Conservation (phyloP, 2,329 filamentous ascomycete genomes). For the Cyanodermella asteris region DNA sequence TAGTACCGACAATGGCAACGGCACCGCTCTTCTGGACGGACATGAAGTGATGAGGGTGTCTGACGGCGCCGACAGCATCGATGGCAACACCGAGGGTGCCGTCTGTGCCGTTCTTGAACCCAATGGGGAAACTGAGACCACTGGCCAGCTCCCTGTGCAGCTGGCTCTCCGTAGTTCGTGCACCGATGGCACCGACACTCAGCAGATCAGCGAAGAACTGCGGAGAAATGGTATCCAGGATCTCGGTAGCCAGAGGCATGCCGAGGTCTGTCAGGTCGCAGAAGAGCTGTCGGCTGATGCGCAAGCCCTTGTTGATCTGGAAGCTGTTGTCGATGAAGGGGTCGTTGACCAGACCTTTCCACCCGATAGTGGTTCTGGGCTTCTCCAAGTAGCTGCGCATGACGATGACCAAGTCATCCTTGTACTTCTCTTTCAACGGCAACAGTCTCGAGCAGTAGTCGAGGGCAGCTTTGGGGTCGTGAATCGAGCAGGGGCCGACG, state of each 20-base stretch:
- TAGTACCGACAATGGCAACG: constrained; percentile 83
- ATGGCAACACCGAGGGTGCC: constrained; percentile 78
- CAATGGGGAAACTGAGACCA: constrained; percentile 88
- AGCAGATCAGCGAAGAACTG: constrained; percentile 95
- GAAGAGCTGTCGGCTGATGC: constrained; percentile 82
- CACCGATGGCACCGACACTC: constrained; percentile 85
- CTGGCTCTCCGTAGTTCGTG: constrained; percentile 89
- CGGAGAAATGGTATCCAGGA: constrained; percentile 96
- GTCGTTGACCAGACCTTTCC: constrained; percentile 99
- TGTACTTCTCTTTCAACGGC: constrained; percentile 54
- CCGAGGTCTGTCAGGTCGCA: constrained; percentile 66
- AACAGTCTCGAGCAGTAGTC: constrained; percentile 73
- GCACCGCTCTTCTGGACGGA: constrained; percentile 95
- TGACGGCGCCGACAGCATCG: constrained; percentile 67
- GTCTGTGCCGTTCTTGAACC: constrained; percentile 98
- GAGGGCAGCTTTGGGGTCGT: constrained; percentile 70
- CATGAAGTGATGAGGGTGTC: constrained; percentile 69
- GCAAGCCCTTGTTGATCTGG: constrained; percentile 96
- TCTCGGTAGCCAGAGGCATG: constrained; percentile 91
- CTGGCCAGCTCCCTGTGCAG: constrained; percentile 89
- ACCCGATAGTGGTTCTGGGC: constrained; percentile 90
- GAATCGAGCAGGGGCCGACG: constrained; percentile 89
- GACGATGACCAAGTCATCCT: constrained; percentile 67
- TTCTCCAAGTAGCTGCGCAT: constrained; percentile 99
- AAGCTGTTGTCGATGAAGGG: constrained; percentile 92